A percentile compares a stretch with the other conserved stretches of the same genome.
These are phyloP conservation scores for Aspergillus egyptiacus DNA, from an alignment of 495 filamentous ascomycete species.

Conservation along the genomic window DNA sequence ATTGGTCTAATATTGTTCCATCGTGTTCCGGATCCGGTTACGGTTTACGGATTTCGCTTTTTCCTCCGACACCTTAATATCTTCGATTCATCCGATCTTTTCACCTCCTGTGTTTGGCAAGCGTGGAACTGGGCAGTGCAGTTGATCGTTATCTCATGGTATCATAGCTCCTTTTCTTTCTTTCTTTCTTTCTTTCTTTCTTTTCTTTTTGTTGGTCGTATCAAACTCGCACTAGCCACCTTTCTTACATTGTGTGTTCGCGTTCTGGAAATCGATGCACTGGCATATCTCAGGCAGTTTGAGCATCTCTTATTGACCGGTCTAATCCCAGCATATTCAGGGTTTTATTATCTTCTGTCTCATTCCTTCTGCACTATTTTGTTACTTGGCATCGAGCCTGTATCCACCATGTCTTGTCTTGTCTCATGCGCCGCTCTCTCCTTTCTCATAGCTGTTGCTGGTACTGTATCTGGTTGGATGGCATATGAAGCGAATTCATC, in stretches of 20 bases:
- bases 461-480: slow-evolving; percentile 16
- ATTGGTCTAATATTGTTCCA: slow-evolving; percentile 10
- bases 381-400: slow-evolving; percentile 5
- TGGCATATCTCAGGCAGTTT: slow-evolving; percentile 10
- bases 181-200: slow-evolving; percentile 10
- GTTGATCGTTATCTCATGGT: slow-evolving; percentile 17
- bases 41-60: slow-evolving; percentile 14
- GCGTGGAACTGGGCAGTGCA: slow-evolving; percentile 20
- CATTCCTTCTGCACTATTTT: slow-evolving; percentile 1
- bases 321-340: slow-evolving; percentile 13
- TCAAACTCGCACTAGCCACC: slow-evolving; percentile 6
- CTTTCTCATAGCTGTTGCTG: slow-evolving; percentile 10
- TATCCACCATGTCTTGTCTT: slow-evolving; percentile 7
- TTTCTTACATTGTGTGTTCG: slow-evolving; percentile 13
- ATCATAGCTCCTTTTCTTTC: slow-evolving; percentile 15
- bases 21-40: slow-evolving; percentile 13
- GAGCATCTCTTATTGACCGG: slow-evolving; percentile 12
- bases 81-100: slow-evolving; percentile 13
- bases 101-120: slow-evolving; percentile 20
- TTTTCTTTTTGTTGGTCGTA: background rate
- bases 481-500: slow-evolving; percentile 9
- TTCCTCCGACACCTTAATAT: background rate
- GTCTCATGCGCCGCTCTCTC: slow-evolving; percentile 9
- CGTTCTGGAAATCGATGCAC: slow-evolving; percentile 17
- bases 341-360: slow-evolving; percentile 5